A percentile compares a stretch with the other conserved stretches of the same genome.
These are phyloP conservation scores for Colletotrichum tropicale DNA, from an alignment of 2,329 filamentous ascomycete species.

Conservation along the genomic window DNA sequence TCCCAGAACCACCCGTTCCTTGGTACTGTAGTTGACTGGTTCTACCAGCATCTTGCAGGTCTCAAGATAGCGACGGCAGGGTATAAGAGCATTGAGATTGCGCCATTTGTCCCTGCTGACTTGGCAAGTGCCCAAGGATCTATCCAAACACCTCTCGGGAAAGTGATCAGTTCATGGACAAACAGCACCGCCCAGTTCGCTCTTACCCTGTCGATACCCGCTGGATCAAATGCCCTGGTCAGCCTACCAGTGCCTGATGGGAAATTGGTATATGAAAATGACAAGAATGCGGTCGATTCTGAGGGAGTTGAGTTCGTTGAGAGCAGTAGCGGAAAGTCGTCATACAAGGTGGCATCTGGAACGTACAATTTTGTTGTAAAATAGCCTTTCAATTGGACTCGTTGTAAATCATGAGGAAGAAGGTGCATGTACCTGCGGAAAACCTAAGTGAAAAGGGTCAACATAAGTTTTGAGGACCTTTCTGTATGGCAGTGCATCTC, in stretches of 20 bases:
- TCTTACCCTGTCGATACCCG: background rate
- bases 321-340: background rate
- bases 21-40: background rate
- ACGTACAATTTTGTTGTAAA: background rate
- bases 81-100: background rate
- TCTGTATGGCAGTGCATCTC: background rate
- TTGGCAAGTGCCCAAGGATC: background rate
- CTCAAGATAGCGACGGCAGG: background rate
- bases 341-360: background rate
- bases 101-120: background rate
- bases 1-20: background rate
- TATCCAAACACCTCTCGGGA: background rate
- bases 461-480: background rate
- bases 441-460: background rate
- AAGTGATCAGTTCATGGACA: background rate
- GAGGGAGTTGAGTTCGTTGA: background rate
- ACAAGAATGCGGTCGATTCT: background rate
- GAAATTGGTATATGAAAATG: background rate
- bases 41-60: background rate
- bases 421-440: background rate
- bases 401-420: fast-evolving
- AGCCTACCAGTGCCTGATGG: background rate
- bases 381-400: background rate
- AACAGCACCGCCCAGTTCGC: background rate
- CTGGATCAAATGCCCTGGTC: background rate